phyloP scores from a whole-genome alignment of 2,329 filamentous ascomycete genomes.

The Xenosphaeropsis pyriputrescens region DNA sequence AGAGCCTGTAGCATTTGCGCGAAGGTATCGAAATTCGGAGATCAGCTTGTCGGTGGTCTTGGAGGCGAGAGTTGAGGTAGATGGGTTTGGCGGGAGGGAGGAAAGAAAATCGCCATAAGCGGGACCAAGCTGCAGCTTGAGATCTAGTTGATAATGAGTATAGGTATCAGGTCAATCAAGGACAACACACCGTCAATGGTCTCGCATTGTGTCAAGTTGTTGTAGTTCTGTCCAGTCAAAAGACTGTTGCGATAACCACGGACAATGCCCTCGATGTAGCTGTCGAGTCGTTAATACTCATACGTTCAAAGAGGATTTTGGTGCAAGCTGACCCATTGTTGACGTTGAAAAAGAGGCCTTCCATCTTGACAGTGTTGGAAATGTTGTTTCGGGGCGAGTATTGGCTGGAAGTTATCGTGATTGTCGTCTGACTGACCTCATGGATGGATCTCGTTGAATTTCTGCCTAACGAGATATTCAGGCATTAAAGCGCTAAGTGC shows the following conservation, averaged over 20 bases:
- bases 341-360: slow-evolving; percentile 88
- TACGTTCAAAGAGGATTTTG: background rate
- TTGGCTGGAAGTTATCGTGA: slow-evolving; percentile 1
- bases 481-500: background rate
- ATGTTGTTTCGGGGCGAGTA: too few species aligned
- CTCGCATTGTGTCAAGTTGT: slow-evolving; percentile 94
- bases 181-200: slow-evolving; percentile 69
- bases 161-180: slow-evolving; percentile 2
- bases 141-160: slow-evolving; percentile 41
- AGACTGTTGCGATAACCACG: slow-evolving; percentile 92
- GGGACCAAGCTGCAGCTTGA: slow-evolving; percentile 93
- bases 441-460: too few species aligned
- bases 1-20: slow-evolving; percentile 83
- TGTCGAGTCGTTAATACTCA: slow-evolving; percentile 23
- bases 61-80: slow-evolving; percentile 83
- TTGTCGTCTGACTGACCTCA: background rate
- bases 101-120: slow-evolving; percentile 96
- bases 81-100: slow-evolving; percentile 87
- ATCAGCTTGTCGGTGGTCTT: slow-evolving; percentile 98
- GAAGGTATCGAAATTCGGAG: slow-evolving; percentile 90
- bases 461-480: too few species aligned
- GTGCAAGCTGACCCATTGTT: slow-evolving; percentile 61
- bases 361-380: slow-evolving; percentile 40
- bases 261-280: slow-evolving; percentile 94
- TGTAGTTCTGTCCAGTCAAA: slow-evolving; percentile 80